Conservation (phyloP, 140 eudicot species). For the Erigeron philadelphicus region DNA sequence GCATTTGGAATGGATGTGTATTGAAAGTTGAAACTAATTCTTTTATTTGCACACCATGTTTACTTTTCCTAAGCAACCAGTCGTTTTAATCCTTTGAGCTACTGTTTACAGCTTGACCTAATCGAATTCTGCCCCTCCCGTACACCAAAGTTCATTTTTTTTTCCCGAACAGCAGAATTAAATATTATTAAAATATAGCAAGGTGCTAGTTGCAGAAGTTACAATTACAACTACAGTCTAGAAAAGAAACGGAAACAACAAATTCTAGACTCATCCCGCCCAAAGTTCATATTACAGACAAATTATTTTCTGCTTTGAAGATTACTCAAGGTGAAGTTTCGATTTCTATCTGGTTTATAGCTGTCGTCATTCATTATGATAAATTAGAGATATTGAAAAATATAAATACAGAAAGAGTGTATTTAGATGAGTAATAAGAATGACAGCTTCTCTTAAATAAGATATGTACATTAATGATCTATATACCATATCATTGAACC, state of each 20-base stretch:
- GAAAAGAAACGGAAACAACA: no score
- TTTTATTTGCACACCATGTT: slow-evolving; percentile 4
- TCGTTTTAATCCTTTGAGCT: slow-evolving; percentile 9
- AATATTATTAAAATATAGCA: no score
- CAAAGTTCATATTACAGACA: no score
- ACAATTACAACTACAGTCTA: no score
- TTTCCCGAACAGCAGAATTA: no score
- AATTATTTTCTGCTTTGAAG: not conserved
- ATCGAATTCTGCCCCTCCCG: slow-evolving; percentile 1
- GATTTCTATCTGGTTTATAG: not conserved
- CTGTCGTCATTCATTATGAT: not conserved
- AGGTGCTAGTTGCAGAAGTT: no score
- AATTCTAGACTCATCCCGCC: no score
- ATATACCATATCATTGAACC: not conserved
- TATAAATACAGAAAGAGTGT: slow-evolving; percentile 4
- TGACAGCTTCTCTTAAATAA: not conserved
- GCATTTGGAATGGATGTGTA: not conserved
- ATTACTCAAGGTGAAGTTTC: slow-evolving; percentile 13
- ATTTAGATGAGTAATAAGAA: not conserved
- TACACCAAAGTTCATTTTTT: not conserved
- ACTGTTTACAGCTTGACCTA: slow-evolving; percentile 9
- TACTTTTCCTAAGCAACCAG: not conserved
- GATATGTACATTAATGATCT: not conserved
- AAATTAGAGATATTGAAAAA: slow-evolving; percentile 2
- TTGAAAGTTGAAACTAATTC: not conserved